These are phyloP conservation scores for Daldinia loculata DNA, from an alignment of 495 filamentous ascomycete species.

Conservation along the genomic window DNA sequence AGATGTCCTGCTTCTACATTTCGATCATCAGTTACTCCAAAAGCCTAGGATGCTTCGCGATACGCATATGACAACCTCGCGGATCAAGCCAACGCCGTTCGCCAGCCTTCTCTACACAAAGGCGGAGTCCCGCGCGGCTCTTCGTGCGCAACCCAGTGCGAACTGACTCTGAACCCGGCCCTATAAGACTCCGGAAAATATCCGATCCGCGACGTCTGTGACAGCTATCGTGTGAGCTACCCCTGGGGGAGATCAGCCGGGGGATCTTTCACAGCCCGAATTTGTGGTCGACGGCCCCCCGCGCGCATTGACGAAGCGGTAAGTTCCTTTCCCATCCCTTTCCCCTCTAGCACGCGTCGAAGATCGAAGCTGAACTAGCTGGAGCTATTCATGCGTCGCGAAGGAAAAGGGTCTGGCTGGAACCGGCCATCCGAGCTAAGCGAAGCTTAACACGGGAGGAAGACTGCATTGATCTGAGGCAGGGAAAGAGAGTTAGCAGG, in stretches of 20 bases:
- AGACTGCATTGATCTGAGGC: constrained; percentile 35
- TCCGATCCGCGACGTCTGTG: constrained; percentile 37
- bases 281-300: constrained; percentile 10
- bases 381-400: background rate
- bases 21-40: background rate
- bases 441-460: constrained; percentile 7
- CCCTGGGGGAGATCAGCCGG: constrained; percentile 17
- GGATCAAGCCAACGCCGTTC: background rate
- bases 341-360: background rate
- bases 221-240: constrained; percentile 31
- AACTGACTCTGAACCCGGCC: background rate
- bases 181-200: constrained; percentile 17
- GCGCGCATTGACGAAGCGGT: constrained; percentile 21
- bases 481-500: constrained; percentile 26
- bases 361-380: background rate
- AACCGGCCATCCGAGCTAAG: constrained; percentile 15
- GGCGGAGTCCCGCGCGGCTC: background rate
- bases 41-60: background rate
- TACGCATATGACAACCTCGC: background rate
- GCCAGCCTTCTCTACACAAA: background rate
- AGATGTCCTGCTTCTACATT: background rate
- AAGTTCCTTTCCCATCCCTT: constrained; percentile 19
- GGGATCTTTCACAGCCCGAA: constrained; percentile 3
- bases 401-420: constrained; percentile 11
- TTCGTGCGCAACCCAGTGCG: background rate